Percentiles rank a stretch among this genome's conserved stretches.
phyloP scores from a whole-genome alignment of 768 basidiomycete genomes.

The Strobilomyces confusus region DNA sequence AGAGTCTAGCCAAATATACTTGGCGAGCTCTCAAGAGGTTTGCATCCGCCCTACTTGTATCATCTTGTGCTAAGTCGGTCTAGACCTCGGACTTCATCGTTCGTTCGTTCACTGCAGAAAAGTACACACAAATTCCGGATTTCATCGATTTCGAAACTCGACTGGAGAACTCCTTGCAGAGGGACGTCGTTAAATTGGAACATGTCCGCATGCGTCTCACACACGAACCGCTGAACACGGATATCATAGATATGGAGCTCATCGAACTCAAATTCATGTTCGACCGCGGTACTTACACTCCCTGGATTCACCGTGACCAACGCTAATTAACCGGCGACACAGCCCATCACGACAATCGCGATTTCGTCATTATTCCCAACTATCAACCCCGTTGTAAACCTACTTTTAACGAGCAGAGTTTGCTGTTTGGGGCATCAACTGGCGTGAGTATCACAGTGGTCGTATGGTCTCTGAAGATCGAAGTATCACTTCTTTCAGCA shows the following conservation, averaged over 20 bases:
- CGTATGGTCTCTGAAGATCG: not conserved
- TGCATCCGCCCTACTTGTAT: conserved; percentile 6
- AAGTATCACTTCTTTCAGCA: conserved; percentile 36
- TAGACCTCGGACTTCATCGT: conserved; percentile 80
- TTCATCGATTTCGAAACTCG: conserved; percentile 79
- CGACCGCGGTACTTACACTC: conserved; percentile 52
- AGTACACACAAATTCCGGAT: conserved; percentile 87
- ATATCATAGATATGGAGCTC: conserved; percentile 77
- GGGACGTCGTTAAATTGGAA: conserved; percentile 79
- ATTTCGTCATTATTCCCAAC: conserved; percentile 72
- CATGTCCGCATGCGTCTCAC: conserved; percentile 79
- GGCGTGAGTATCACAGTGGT: conserved; percentile 44
- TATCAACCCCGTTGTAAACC: conserved; percentile 60
- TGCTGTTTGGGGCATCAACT: conserved; percentile 58
- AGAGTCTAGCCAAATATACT: conserved; percentile 77
- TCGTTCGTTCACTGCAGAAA: conserved; percentile 73
- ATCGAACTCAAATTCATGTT: conserved; percentile 83
- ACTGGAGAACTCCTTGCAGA: conserved; percentile 80
- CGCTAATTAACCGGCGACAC: conserved; percentile 12
- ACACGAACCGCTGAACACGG: conserved; percentile 66
- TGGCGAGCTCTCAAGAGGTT: conserved; percentile 77
- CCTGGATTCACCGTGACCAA: not conserved
- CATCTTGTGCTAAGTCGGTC: conserved; percentile 4
- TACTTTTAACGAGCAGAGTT: conserved; percentile 63
- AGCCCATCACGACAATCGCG: conserved; percentile 86